Evolutionary conservation across 1,284 basidiomycete species (phyloP).

Genomic region (Anthracocystis walkeri): DNA sequence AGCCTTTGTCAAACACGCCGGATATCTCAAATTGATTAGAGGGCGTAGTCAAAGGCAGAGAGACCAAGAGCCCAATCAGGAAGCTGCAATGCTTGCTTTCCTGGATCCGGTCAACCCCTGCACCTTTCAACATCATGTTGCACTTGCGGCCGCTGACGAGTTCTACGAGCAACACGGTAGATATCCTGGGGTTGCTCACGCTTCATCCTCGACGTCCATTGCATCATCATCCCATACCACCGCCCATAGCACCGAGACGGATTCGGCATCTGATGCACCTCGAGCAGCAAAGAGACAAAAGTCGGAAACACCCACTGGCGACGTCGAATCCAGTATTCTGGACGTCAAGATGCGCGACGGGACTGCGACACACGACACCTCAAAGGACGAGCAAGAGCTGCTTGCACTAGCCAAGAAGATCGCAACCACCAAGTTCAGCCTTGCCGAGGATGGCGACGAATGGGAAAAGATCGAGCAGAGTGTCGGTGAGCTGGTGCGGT

Average conservation of each 20-base stretch:
- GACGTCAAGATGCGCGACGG: conserved; percentile 65
- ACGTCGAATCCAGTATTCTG: conserved; percentile 22
- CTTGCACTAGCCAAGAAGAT: conserved; percentile 27
- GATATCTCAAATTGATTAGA: conserved; percentile 81
- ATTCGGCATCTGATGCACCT: not conserved
- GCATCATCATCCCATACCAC: not conserved
- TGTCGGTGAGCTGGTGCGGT: conserved; percentile 82
- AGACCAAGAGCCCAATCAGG: conserved; percentile 68
- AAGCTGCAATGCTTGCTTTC: conserved; percentile 54
- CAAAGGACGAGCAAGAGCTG: conserved; percentile 59
- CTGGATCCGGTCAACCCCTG: conserved; percentile 62
- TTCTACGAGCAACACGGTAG: conserved; percentile 70
- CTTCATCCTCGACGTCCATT: conserved; percentile 13
- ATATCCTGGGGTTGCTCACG: conserved; percentile 70
- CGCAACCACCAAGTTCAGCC: conserved; percentile 15
- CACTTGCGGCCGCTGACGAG: conserved; percentile 71
- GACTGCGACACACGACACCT: conserved; percentile 65
- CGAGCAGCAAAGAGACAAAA: conserved; percentile 50
- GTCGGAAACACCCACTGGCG: conserved; percentile 49
- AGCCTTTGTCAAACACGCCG: conserved; percentile 89
- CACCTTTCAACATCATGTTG: conserved; percentile 65
- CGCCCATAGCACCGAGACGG: not conserved
- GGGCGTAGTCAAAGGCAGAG: conserved; percentile 74
- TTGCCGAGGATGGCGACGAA: conserved; percentile 35
- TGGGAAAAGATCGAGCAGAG: conserved; percentile 77